A percentile compares a stretch with the other conserved stretches of the same genome.
Evolutionary conservation across 306 rosid species (phyloP).

Genomic region (Clitoria ternatea): DNA sequence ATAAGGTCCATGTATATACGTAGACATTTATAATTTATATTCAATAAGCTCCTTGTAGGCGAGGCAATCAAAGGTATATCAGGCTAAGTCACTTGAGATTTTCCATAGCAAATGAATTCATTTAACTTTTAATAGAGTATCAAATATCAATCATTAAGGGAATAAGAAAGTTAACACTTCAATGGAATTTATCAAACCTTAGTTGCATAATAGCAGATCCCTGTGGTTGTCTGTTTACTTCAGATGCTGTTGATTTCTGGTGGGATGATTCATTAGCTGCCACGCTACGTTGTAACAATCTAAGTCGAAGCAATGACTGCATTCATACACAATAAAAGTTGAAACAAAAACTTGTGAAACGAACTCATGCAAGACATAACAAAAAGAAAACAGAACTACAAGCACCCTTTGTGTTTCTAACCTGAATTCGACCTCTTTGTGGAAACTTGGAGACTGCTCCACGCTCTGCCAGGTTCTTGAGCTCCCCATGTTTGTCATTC

Average conservation of each 20-base stretch:
- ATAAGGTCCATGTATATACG: neutral
- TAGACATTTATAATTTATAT: neutral
- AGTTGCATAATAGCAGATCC: conserved; percentile 61
- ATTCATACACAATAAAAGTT: conserved; percentile 7
- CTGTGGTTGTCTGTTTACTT: conserved; percentile 33
- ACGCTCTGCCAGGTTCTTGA: conserved; percentile 43
- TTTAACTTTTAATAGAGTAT: neutral
- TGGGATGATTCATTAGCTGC: conserved; percentile 29
- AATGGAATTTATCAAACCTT: conserved; percentile 41
- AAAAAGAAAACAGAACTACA: neutral
- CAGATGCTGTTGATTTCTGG: conserved; percentile 23
- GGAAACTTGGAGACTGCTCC: conserved; percentile 66
- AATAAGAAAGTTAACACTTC: neutral
- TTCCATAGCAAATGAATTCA: neutral
- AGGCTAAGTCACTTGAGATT: neutral
- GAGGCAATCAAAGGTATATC: neutral
- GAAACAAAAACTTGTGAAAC: neutral
- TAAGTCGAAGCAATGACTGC: conserved; percentile 73
- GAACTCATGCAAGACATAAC: neutral
- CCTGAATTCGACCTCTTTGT: conserved; percentile 90
- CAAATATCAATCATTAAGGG: neutral
- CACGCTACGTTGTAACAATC: conserved; percentile 43
- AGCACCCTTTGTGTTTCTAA: neutral
- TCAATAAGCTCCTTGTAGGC: neutral
- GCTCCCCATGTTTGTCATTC: conserved; percentile 64